These are phyloP conservation scores for Amesomyces nigricolor DNA, from an alignment of 2,329 filamentous ascomycete genomes.

Conservation along the genomic window DNA sequence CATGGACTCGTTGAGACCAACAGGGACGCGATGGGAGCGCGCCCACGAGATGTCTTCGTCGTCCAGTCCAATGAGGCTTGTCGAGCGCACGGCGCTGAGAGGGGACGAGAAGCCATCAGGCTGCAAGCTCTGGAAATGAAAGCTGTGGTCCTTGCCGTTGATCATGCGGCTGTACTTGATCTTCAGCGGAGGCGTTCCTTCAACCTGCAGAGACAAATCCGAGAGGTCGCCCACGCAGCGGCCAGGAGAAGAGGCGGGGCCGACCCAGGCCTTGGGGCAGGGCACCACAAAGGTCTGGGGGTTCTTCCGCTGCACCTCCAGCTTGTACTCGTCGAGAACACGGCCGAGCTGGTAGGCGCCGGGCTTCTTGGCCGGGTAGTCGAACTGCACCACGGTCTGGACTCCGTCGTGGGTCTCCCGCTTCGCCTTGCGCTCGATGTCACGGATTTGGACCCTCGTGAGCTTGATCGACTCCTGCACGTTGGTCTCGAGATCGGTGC, in stretches of 20 bases:
- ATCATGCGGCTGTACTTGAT: conserved; percentile 87
- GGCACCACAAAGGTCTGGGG: conserved; percentile 78
- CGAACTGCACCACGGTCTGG: conserved; percentile 58
- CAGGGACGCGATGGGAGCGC: conserved; percentile 63
- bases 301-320: conserved; percentile 74
- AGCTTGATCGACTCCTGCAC: conserved; percentile 76
- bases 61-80: conserved; percentile 51
- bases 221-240: conserved; percentile 87
- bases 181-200: conserved; percentile 84
- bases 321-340: conserved; percentile 87
- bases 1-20: conserved; percentile 88
- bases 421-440: conserved; percentile 63
- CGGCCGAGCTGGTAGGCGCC: conserved; percentile 81
- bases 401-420: conserved; percentile 60
- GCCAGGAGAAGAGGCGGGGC: conserved; percentile 53
- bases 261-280: conserved; percentile 75
- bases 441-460: conserved; percentile 65
- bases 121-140: conserved; percentile 89
- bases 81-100: conserved; percentile 55
- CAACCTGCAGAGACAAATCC: conserved; percentile 73
- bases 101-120: conserved; percentile 81
- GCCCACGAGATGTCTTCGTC: conserved; percentile 76
- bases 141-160: conserved; percentile 75
- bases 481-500: conserved; percentile 76
- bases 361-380: conserved; percentile 73